These are phyloP conservation scores for Podila epicladia DNA, from an alignment of 192 early-diverging fungal genomes.

Conservation along the genomic window DNA sequence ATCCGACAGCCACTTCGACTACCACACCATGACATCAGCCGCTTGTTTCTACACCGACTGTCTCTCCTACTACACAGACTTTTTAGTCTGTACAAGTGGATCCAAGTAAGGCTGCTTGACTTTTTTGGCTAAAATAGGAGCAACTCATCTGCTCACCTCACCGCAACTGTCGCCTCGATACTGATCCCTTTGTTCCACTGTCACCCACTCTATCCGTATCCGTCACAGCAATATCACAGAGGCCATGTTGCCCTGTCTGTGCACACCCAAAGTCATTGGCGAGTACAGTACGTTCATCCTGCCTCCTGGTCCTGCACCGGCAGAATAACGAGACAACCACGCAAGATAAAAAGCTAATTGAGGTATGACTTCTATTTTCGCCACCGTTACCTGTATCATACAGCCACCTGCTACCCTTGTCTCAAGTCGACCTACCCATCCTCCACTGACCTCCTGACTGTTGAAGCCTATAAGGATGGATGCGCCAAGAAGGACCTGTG, in stretches of 20 bases:
- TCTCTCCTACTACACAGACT: constrained; percentile 4
- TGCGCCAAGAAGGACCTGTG: constrained; percentile 2
- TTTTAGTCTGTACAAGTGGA: constrained; percentile 3
- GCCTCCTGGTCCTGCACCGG: background rate
- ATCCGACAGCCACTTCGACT: background rate
- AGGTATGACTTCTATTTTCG: too few species aligned
- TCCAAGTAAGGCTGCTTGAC: background rate
- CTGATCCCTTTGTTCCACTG: background rate
- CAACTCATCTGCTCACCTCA: background rate
- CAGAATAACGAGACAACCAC: background rate
- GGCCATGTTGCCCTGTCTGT: constrained; percentile 22
- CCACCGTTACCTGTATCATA: background rate
- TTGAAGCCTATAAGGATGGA: background rate
- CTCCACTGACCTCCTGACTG: background rate
- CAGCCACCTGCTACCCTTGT: constrained; percentile 36
- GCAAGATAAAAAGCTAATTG: background rate
- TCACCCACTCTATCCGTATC: background rate
- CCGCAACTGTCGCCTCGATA: too few species aligned
- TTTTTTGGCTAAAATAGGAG: background rate
- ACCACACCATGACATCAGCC: background rate
- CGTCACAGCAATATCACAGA: background rate
- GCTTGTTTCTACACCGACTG: constrained; percentile 17
- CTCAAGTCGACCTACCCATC: background rate
- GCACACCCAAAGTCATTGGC: constrained; percentile 12
- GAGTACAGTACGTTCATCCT: constrained; percentile 13